phyloP scores from a whole-genome alignment of 176 grass and related monocot genomes.

The Thinopyrum elongatum region DNA sequence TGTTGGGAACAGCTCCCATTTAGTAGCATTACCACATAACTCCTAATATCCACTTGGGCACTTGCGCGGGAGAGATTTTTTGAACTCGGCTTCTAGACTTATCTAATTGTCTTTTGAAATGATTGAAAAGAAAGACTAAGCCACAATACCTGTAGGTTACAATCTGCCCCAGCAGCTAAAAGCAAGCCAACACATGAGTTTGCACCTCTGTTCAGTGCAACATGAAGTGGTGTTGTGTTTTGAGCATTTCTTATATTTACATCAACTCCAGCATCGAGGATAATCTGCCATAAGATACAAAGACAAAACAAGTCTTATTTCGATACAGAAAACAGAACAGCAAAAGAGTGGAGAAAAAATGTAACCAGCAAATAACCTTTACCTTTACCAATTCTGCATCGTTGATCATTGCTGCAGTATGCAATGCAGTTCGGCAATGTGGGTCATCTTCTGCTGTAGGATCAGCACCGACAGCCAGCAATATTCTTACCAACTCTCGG shows the following conservation, averaged over 20 bases:
- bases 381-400: slow-evolving; percentile 96
- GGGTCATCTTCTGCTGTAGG: slow-evolving; percentile 81
- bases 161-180: slow-evolving; percentile 93
- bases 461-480: slow-evolving; percentile 95
- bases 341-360: slow-evolving; percentile 8
- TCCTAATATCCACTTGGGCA: background rate
- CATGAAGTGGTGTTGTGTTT: slow-evolving; percentile 94
- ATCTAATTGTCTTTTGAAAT: background rate
- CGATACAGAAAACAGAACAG: slow-evolving; percentile 8
- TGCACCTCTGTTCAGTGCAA: slow-evolving; percentile 94
- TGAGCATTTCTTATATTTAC: slow-evolving; percentile 97
- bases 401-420: slow-evolving; percentile 99
- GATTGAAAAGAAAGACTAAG: background rate
- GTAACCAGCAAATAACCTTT: slow-evolving; percentile 15
- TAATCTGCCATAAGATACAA: slow-evolving; percentile 63
- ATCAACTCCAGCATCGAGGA: slow-evolving; percentile 91
- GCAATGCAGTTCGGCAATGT: slow-evolving; percentile 84
- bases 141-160: slow-evolving; percentile 80
- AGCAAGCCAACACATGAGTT: slow-evolving; percentile 95
- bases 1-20: background rate
- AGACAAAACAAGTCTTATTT: slow-evolving; percentile 12
- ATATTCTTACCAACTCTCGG: slow-evolving; percentile 83
- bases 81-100: slow-evolving; percentile 11
- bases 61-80: background rate
- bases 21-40: background rate